Conservation (phyloP, 2,329 filamentous ascomycete species). For the Diaporthe helianthi region DNA sequence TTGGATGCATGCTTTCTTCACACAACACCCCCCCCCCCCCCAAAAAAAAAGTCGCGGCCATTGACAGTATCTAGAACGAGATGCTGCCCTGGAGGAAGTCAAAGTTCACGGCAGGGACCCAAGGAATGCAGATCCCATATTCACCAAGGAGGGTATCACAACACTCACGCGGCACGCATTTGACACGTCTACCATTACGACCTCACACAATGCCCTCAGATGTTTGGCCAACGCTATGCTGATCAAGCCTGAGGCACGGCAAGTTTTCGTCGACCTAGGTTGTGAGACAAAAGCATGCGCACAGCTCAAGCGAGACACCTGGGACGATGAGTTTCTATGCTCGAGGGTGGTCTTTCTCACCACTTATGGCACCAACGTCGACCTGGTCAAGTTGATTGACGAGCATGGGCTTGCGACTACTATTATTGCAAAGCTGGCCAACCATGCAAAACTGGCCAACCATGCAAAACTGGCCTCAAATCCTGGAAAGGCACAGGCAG, state of each 20-base stretch:
- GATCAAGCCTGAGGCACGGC: conserved; percentile 70
- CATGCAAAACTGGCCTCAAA: conserved; percentile 62
- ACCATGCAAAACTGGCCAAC: conserved; percentile 68
- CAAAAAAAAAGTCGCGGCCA: conserved; percentile 27
- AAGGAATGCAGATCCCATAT: conserved; percentile 79
- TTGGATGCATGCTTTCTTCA: background rate
- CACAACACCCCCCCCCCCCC: no score
- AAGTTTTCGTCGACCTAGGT: conserved; percentile 75
- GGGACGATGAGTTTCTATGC: conserved; percentile 85
- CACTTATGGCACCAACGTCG: conserved; percentile 77
- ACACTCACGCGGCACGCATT: conserved; percentile 78
- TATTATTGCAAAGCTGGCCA: conserved; percentile 72
- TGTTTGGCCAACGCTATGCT: conserved; percentile 87
- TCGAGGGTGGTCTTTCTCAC: conserved; percentile 81
- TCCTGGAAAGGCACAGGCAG: conserved; percentile 43
- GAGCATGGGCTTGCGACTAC: conserved; percentile 71
- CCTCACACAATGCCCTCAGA: conserved; percentile 77
- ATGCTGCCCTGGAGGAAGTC: conserved; percentile 68
- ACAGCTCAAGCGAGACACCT: conserved; percentile 73
- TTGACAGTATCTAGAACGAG: conserved; percentile 60
- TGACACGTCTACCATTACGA: conserved; percentile 65
- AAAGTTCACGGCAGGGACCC: conserved; percentile 81
- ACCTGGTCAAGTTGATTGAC: conserved; percentile 70
- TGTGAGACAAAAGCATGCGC: conserved; percentile 72
- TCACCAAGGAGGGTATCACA: conserved; percentile 81